Percentiles rank a stretch among this genome's conserved stretches.
Conservation (phyloP, 306 rosid species). For the Neltuma alba region DNA sequence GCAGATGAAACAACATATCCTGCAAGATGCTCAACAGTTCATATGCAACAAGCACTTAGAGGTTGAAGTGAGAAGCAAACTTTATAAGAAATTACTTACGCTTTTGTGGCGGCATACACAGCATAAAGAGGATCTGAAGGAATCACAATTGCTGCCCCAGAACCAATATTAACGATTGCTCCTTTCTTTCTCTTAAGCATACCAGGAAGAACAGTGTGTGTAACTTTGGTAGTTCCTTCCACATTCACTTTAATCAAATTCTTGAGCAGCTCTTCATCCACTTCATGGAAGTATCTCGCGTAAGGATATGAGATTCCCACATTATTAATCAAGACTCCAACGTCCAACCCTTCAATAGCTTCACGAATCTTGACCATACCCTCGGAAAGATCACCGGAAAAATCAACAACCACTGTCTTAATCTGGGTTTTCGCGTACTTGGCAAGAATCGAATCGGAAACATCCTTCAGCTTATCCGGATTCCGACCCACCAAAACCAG, state of each 20-base stretch:
- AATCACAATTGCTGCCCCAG: slow-evolving; percentile 88
- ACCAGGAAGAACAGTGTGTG: slow-evolving; percentile 82
- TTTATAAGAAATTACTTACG: slow-evolving; percentile 51
- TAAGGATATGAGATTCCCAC: slow-evolving; percentile 93
- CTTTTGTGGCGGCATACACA: slow-evolving; percentile 95
- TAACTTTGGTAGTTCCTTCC: slow-evolving; percentile 86
- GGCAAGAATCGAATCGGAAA: slow-evolving; percentile 61
- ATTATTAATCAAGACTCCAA: slow-evolving; percentile 82
- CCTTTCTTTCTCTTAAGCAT: slow-evolving; percentile 90
- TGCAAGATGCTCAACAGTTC: not conserved
- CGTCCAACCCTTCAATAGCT: slow-evolving; percentile 73
- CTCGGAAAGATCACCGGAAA: slow-evolving; percentile 72
- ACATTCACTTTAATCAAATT: slow-evolving; percentile 82
- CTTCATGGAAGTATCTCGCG: slow-evolving; percentile 87
- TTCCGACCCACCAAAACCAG: slow-evolving; percentile 80
- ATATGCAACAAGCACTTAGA: not conserved
- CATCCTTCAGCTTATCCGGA: slow-evolving; percentile 77
- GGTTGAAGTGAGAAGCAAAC: not conserved
- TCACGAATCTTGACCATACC: slow-evolving; percentile 60
- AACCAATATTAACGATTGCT: slow-evolving; percentile 91
- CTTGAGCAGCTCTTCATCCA: slow-evolving; percentile 74
- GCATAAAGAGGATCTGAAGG: slow-evolving; percentile 97
- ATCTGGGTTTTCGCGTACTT: slow-evolving; percentile 59
- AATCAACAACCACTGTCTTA: slow-evolving; percentile 76
- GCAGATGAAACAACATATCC: not conserved